These are phyloP conservation scores for Cyberlindnera japonica DNA, from an alignment of 805 yeast genomes.

Conservation along the genomic window DNA sequence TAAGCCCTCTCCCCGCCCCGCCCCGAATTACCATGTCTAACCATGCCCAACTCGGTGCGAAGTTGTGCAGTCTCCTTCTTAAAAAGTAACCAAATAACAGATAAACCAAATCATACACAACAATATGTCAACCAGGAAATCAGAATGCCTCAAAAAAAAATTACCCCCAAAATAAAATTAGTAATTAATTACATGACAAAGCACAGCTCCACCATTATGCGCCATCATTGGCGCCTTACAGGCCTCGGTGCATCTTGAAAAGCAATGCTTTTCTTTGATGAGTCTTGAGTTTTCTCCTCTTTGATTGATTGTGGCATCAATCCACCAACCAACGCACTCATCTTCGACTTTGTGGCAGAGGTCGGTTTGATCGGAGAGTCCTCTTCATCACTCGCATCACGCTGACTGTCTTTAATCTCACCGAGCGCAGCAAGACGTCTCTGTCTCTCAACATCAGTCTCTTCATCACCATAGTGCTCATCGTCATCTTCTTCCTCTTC, in stretches of 20 bases:
- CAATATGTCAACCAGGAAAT: no score
- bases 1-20: no score
- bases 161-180: not conserved
- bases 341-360: slow-evolving; percentile 5
- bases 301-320: slow-evolving; percentile 18
- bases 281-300: slow-evolving; percentile 21
- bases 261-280: slow-evolving; percentile 5
- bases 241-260: slow-evolving; percentile 11
- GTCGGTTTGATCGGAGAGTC: slow-evolving; percentile 29
- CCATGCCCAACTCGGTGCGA: no score
- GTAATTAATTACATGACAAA: not conserved
- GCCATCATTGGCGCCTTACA: not conserved
- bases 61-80: no score
- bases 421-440: slow-evolving; percentile 22
- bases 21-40: no score
- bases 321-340: slow-evolving; percentile 8
- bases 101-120: no score
- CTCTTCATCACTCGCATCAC: slow-evolving; percentile 29
- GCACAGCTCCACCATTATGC: not conserved
- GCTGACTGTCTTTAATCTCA: slow-evolving; percentile 19
- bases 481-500: slow-evolving; percentile 22
- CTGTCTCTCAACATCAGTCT: slow-evolving; percentile 21
- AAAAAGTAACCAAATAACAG: no score
- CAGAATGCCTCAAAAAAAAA: no score
- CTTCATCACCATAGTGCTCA: slow-evolving; percentile 22